phyloP scores from a whole-genome alignment of 2,329 filamentous ascomycete species.

The Raffaelea deltoideospora region DNA sequence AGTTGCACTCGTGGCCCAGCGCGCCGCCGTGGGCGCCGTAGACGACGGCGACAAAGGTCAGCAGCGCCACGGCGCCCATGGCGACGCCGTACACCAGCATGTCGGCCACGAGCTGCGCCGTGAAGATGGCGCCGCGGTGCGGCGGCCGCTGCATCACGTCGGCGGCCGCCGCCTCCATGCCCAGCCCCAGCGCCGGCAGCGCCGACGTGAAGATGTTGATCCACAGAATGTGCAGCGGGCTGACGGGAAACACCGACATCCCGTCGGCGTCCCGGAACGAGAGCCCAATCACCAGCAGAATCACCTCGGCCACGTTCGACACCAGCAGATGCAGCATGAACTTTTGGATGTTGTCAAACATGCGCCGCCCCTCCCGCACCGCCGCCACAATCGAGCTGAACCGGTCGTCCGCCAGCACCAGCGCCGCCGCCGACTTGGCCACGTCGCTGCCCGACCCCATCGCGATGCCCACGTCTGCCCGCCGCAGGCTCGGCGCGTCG shows the following conservation, averaged over 20 bases:
- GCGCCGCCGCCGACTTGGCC: conserved; percentile 66
- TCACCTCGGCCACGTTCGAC: conserved; percentile 73
- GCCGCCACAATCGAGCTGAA: conserved; percentile 76
- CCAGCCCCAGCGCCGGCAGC: conserved; percentile 76
- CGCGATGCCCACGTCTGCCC: conserved; percentile 73
- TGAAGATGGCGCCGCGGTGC: conserved; percentile 63
- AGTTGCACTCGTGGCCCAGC: conserved; percentile 50
- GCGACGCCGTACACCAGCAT: conserved; percentile 67
- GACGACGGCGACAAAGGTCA: conserved; percentile 50
- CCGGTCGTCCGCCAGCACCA: conserved; percentile 78
- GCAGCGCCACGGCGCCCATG: conserved; percentile 55
- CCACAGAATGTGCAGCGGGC: conserved; percentile 80
- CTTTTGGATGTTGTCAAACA: conserved; percentile 83
- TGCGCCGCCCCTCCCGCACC: conserved; percentile 67
- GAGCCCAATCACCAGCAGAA: conserved; percentile 66
- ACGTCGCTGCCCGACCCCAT: conserved; percentile 86
- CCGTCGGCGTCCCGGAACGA: conserved; percentile 58
- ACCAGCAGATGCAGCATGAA: conserved; percentile 69
- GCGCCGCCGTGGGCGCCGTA: conserved; percentile 39
- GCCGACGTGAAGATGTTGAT: conserved; percentile 88
- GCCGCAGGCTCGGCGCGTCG: conserved; percentile 66
- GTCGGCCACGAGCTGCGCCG: conserved; percentile 60
- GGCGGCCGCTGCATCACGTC: conserved; percentile 73
- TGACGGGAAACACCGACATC: conserved; percentile 72
- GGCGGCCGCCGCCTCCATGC: conserved; percentile 58